Conservation (phyloP, 208 protist genomes). For the Trypanosoma caninum region DNA sequence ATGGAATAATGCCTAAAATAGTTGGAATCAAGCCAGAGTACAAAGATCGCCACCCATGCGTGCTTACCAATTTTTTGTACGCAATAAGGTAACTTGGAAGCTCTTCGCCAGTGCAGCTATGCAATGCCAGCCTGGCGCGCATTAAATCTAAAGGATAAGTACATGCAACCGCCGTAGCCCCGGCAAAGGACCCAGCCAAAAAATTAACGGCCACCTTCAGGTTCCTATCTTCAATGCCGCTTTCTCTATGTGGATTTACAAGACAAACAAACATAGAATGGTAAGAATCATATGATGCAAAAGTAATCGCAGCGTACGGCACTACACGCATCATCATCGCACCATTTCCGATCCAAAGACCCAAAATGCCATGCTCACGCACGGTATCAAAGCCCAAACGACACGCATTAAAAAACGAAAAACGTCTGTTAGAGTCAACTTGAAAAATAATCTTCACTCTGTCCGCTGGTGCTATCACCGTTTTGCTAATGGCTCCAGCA, state of each 20-base stretch:
- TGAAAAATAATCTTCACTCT: conserved; percentile 96
- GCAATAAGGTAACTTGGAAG: conserved; percentile 72
- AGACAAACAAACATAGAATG: conserved; percentile 36
- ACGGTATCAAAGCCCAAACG: conserved; percentile 73
- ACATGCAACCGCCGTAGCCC: conserved; percentile 87
- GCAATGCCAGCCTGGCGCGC: conserved; percentile 84
- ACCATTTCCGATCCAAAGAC: conserved; percentile 94
- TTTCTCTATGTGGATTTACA: conserved; percentile 5
- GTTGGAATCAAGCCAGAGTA: conserved; percentile 89
- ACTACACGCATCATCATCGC: conserved; percentile 94
- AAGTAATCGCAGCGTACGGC: conserved; percentile 94
- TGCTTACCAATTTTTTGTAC: conserved; percentile 48
- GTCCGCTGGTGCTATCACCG: conserved; percentile 91
- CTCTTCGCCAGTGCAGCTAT: conserved; percentile 50
- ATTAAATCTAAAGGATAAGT: conserved; percentile 95
- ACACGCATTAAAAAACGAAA: conserved; percentile 62
- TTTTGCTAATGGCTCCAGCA: conserved; percentile 92
- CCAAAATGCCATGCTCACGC: conserved; percentile 73
- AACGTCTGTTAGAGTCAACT: conserved; percentile 69
- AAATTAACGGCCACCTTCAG: conserved; percentile 60
- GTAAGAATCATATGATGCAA: conserved; percentile 92
- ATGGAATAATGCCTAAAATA: conserved; percentile 92
- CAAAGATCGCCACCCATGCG: conserved; percentile 60
- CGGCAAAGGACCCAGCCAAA: conserved; percentile 85
- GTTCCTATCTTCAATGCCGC: conserved; percentile 40